phyloP scores from a whole-genome alignment of 768 basidiomycete genomes.

The Naganishia vaughanmartiniae region DNA sequence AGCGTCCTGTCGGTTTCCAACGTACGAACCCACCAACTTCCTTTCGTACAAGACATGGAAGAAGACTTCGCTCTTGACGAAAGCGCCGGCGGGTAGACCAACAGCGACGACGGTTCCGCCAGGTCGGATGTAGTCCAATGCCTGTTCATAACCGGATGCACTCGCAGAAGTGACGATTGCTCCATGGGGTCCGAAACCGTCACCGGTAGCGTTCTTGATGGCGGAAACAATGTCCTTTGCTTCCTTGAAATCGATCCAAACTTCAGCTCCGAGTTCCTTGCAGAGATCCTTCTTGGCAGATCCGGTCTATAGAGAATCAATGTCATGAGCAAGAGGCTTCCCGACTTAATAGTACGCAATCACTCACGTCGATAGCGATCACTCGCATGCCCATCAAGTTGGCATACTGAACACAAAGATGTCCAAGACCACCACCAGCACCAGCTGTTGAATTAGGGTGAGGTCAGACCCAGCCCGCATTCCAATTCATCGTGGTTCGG shows the following conservation, averaged over 20 bases:
- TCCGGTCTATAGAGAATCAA: conserved; percentile 55
- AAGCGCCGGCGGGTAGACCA: conserved; percentile 35
- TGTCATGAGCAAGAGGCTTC: not conserved
- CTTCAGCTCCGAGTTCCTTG: conserved; percentile 66
- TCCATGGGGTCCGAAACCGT: conserved; percentile 70
- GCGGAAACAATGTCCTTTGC: conserved; percentile 65
- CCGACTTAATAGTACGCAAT: not conserved
- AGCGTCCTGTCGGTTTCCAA: conserved; percentile 69
- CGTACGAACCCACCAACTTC: conserved; percentile 54
- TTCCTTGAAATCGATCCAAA: conserved; percentile 68
- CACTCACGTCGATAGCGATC: conserved; percentile 66
- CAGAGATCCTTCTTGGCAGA: conserved; percentile 67
- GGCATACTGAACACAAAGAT: conserved; percentile 81
- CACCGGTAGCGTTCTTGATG: conserved; percentile 61
- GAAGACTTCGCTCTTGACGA: conserved; percentile 33
- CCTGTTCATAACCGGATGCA: conserved; percentile 55
- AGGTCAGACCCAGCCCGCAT: not conserved
- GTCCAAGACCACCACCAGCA: conserved; percentile 66
- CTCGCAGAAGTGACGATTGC: conserved; percentile 51
- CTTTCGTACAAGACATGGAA: conserved; percentile 44
- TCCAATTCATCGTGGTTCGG: not conserved
- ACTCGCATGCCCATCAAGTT: conserved; percentile 72
- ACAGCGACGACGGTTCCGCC: conserved; percentile 58
- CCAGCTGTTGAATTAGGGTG: conserved; percentile 33
- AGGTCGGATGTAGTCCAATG: conserved; percentile 68